These are phyloP conservation scores for Entonaema liquescens DNA, from an alignment of 495 filamentous ascomycete species.

Conservation along the genomic window DNA sequence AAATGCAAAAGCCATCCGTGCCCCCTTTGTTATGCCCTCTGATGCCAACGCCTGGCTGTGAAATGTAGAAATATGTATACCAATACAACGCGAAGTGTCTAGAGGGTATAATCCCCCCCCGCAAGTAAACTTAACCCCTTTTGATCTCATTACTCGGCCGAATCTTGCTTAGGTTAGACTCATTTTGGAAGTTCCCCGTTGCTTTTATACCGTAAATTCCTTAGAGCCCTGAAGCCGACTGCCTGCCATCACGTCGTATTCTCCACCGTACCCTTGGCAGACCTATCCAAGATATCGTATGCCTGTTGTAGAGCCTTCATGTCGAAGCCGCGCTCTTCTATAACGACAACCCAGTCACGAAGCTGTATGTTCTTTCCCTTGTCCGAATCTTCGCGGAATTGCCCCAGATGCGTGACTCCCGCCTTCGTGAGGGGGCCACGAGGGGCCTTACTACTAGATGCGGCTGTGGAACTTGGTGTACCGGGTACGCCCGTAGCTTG, in stretches of 20 bases:
- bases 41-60: conserved; percentile 45
- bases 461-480: conserved; percentile 28
- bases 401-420: conserved; percentile 58
- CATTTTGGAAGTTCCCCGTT: neutral
- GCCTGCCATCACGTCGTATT: conserved; percentile 18
- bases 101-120: neutral
- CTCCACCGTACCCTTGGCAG: conserved; percentile 35
- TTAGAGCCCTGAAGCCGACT: neutral
- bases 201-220: neutral
- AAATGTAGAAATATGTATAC: conserved; percentile 38
- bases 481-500: conserved; percentile 43
- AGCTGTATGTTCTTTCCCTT: conserved; percentile 73
- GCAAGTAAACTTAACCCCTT: neutral
- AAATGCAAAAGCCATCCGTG: conserved; percentile 35
- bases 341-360: conserved; percentile 70
- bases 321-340: conserved; percentile 69
- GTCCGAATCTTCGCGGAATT: conserved; percentile 68
- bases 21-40: conserved; percentile 38
- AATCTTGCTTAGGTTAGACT: neutral
- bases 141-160: neutral
- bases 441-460: conserved; percentile 22
- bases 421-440: conserved; percentile 42
- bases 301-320: conserved; percentile 61
- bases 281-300: conserved; percentile 61
- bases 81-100: conserved; percentile 36